Conservation (phyloP, 306 rosid genomes). For the Acmispon strigosus region DNA sequence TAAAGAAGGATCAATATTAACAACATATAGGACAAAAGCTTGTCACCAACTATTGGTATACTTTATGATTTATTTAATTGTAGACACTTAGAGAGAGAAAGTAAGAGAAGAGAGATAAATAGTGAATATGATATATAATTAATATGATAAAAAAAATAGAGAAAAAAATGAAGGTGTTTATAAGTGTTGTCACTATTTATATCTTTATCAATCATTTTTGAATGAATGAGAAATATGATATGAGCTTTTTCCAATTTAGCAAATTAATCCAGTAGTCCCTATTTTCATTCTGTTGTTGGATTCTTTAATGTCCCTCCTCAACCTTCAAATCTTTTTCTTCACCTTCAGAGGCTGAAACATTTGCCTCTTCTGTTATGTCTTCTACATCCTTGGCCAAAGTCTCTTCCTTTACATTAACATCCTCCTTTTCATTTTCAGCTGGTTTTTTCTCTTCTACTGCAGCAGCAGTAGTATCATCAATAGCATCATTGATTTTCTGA, state of each 20-base stretch:
- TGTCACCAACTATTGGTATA: too few species aligned
- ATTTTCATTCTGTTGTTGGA: neutral
- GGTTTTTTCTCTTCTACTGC: neutral
- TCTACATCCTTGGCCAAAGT: conserved; percentile 14
- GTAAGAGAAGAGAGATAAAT: too few species aligned
- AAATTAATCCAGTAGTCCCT: neutral
- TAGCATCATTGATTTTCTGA: conserved; percentile 10
- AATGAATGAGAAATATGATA: too few species aligned
- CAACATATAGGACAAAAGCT: neutral
- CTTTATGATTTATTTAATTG: too few species aligned
- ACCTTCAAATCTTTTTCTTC: conserved; percentile 20
- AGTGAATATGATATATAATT: too few species aligned
- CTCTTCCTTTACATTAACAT: conserved; percentile 18
- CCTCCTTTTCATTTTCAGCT: conserved; percentile 23
- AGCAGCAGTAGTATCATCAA: neutral
- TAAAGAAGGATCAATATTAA: neutral
- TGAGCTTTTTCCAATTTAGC: too few species aligned
- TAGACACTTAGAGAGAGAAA: too few species aligned
- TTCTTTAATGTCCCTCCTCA: conserved; percentile 17
- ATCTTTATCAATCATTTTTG: too few species aligned
- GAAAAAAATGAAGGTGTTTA: too few species aligned
- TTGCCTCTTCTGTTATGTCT: neutral
- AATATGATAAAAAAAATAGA: too few species aligned
- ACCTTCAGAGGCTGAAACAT: conserved; percentile 16
- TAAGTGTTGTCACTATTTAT: too few species aligned